Conservation (phyloP, 768 basidiomycete genomes). For the Austroboletus festivus region DNA sequence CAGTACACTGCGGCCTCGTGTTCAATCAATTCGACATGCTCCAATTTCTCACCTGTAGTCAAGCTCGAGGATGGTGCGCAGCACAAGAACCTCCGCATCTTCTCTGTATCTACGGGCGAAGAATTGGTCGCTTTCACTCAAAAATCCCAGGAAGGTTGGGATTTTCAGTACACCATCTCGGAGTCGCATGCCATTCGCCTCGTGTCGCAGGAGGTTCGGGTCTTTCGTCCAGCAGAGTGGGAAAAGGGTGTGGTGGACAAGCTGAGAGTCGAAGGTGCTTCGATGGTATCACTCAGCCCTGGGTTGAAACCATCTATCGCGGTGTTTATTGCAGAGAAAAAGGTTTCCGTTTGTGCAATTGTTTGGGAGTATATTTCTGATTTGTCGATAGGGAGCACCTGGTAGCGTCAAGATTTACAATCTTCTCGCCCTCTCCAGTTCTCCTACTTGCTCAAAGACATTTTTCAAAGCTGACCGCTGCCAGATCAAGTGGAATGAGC, state of each 20-base stretch:
- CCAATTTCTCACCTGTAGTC: constrained; percentile 35
- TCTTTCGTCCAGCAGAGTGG: constrained; percentile 81
- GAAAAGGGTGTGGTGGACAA: constrained; percentile 76
- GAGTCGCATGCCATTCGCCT: constrained; percentile 84
- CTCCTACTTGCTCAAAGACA: constrained; percentile 84
- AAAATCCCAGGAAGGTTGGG: constrained; percentile 90
- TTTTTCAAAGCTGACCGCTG: constrained; percentile 96
- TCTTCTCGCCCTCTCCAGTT: constrained; percentile 52
- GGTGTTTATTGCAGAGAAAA: constrained; percentile 91
- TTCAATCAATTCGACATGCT: constrained; percentile 15
- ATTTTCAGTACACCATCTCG: constrained; percentile 86
- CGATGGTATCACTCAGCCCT: constrained; percentile 71
- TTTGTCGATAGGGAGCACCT: constrained; percentile 64
- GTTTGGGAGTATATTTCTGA: neutral
- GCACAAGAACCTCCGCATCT: constrained; percentile 93
- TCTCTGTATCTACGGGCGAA: constrained; percentile 80
- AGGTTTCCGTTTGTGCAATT: constrained; percentile 42
- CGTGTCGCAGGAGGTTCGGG: constrained; percentile 78
- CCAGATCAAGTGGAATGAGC: constrained; percentile 92
- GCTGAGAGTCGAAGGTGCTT: constrained; percentile 80
- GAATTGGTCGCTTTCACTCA: constrained; percentile 86
- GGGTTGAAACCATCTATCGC: constrained; percentile 88
- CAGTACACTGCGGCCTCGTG: constrained; percentile 23
- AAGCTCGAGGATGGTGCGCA: constrained; percentile 89
- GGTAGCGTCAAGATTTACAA: constrained; percentile 84